Base-by-base conservation (phyloP, 2,329 filamentous ascomycete species). In the Colletotrichum melonis region DNA sequence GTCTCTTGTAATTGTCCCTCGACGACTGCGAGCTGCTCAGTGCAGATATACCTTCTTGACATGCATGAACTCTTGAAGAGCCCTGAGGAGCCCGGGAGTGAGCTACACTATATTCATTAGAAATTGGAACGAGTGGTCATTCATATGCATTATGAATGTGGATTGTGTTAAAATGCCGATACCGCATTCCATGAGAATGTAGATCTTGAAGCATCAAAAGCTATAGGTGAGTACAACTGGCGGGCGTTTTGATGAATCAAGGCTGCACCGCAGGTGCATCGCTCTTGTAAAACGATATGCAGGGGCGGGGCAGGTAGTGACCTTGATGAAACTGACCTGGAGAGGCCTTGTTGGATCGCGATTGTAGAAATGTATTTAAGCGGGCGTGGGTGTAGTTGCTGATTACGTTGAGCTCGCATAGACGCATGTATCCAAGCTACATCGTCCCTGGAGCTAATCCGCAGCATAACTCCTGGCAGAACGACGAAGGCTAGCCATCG, bases 401-500 rank as follows among this genome's bases (percentile, higher is more conserved):
- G 54, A 60, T 70, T 66, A 59, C 52, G 60, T 58, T 59, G 8
- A 16, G 4, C 12, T 42, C 42, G 42, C 55, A 24, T 66, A 66
- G 62, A 16, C 11, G 63, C 67, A 70, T 70, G 30, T 19, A 7
- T 28, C 42, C n/a, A 19, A 69, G 67, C 55, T 70, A 66, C 52
- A 42, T 65, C 67, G 62, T 66, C 22, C 19, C 11, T 66, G 35
- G 30, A 70, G 67, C 67, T 60, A 58, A 59, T 42, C 22, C 55
- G 5, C 56, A 67, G 63, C 56, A 30, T 65, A 42, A 63, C 35
- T 57, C 28, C 24, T 19, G 63, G 65, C 38, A 72, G 49, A 42
- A 70, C 30, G 35, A 56, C 56, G 60, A 73, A 68, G 63, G 42
- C 56, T 54, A 57, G 64, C 46, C 68, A 74, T 72, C 69, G 68